These are phyloP conservation scores for Asterella californica DNA, from an alignment of 225 moss, liverwort and hornwort species.

Conservation along the genomic window DNA sequence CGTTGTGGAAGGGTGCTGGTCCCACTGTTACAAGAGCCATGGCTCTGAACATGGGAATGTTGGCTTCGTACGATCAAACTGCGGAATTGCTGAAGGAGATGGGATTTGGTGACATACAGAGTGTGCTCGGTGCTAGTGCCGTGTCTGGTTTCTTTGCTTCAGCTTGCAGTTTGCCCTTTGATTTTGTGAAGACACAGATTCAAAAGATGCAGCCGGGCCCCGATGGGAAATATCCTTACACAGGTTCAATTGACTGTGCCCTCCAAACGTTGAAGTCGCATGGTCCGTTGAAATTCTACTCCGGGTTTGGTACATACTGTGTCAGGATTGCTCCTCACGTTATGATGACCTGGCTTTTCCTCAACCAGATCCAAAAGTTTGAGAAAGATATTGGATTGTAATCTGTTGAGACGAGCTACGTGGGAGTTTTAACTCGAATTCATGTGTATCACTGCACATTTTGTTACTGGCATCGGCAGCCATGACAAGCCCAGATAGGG, in stretches of 20 bases:
- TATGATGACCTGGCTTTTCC: constrained; percentile 99
- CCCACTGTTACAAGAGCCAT: constrained; percentile 75
- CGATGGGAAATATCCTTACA: constrained; percentile 90
- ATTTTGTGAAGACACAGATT: constrained; percentile 92
- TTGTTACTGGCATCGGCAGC: constrained; percentile 5
- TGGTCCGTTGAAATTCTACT: constrained; percentile 84
- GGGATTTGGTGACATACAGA: constrained; percentile 71
- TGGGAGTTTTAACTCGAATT: not conserved
- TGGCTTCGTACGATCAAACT: constrained; percentile 92
- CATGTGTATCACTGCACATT: constrained; percentile 15
- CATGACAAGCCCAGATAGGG: constrained; percentile 16
- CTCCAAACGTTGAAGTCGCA: constrained; percentile 52
- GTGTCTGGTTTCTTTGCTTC: constrained; percentile 94
- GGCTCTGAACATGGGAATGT: constrained; percentile 99
- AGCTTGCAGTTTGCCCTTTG: constrained; percentile 94
- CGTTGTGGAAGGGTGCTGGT: constrained; percentile 76
- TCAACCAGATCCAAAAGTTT: constrained; percentile 88
- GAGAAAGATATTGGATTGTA: constrained; percentile 67
- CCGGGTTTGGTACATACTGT: constrained; percentile 95
- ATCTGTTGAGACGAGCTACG: constrained; percentile 12
- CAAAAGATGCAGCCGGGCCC: constrained; percentile 99
- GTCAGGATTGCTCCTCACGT: constrained; percentile 96
- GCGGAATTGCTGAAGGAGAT: constrained; percentile 82
- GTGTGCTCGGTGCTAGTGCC: constrained; percentile 79
- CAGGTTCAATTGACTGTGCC: constrained; percentile 85